These are phyloP conservation scores for Sporobolomyces phaffii DNA, from an alignment of 768 basidiomycete species.

Conservation along the genomic window DNA sequence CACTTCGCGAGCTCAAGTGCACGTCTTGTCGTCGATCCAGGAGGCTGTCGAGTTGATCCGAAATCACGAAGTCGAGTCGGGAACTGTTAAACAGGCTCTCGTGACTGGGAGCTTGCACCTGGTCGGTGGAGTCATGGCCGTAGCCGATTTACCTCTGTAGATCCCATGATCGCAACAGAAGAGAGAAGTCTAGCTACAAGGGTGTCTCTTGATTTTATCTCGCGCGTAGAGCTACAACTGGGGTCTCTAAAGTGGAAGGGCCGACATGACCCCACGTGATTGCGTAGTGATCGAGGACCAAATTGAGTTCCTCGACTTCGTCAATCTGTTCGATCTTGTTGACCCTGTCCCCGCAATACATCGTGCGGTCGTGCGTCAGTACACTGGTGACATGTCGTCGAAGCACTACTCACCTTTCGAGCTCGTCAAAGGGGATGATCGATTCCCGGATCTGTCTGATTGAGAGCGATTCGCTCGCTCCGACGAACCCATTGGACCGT, in stretches of 20 bases:
- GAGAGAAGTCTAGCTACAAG: too few relatives aligned
- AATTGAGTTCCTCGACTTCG: constrained; percentile 87
- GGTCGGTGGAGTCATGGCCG: constrained; percentile 88
- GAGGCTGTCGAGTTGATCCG: constrained; percentile 71
- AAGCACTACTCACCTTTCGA: constrained; percentile 55
- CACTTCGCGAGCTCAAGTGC: constrained; percentile 50
- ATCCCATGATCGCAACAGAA: neutral
- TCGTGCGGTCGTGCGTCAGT: neutral
- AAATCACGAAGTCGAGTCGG: constrained; percentile 33
- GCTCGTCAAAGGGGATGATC: constrained; percentile 54
- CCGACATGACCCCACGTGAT: constrained; percentile 63
- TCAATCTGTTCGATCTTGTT: constrained; percentile 78
- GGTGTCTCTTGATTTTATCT: neutral
- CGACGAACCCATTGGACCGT: constrained; percentile 54
- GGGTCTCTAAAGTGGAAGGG: too few relatives aligned
- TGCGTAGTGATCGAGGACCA: constrained; percentile 83
- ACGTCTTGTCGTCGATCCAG: constrained; percentile 80
- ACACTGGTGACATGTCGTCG: neutral
- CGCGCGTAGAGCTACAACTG: neutral
- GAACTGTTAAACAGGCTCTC: constrained; percentile 54
- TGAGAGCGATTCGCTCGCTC: constrained; percentile 42
- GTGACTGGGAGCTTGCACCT: constrained; percentile 90
- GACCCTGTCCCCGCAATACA: constrained; percentile 53
- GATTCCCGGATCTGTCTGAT: constrained; percentile 18
- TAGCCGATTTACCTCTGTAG: constrained; percentile 63